These are phyloP conservation scores for Neolentinus lepideus DNA, from an alignment of 1,284 basidiomycete species.

Conservation along the genomic window DNA sequence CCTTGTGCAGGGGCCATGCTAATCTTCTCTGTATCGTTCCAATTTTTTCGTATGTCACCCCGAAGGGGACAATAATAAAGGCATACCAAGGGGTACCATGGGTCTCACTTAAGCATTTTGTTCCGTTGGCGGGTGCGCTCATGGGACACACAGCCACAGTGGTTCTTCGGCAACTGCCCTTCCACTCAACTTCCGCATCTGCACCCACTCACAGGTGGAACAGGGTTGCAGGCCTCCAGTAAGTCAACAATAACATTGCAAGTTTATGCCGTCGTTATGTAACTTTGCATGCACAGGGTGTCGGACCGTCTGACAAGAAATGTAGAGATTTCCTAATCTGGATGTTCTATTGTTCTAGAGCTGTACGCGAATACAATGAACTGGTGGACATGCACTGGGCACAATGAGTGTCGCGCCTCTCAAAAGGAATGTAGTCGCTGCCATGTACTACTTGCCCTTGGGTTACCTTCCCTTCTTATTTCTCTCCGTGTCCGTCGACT, in stretches of 20 bases:
- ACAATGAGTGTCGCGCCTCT: not conserved
- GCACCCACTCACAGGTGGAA: too few species aligned
- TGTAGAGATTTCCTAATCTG: not conserved
- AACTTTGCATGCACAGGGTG: too few species aligned
- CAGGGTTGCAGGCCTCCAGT: too few species aligned
- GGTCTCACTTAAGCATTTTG: not conserved
- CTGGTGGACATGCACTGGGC: not conserved
- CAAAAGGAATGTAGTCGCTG: not conserved
- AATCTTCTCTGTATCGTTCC: conserved; percentile 4
- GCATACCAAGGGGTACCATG: not conserved
- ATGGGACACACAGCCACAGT: not conserved
- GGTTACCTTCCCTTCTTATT: conserved; percentile 15
- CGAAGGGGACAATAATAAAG: not conserved
- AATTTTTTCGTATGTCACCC: conserved; percentile 4
- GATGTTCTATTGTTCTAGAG: not conserved
- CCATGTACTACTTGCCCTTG: not conserved
- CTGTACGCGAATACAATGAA: not conserved
- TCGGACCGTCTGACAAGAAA: too few species aligned
- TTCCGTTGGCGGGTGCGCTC: not conserved
- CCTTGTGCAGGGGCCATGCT: conserved; percentile 4
- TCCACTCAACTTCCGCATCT: too few species aligned
- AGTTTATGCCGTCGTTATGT: too few species aligned
- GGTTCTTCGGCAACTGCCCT: too few species aligned
- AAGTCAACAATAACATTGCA: too few species aligned
- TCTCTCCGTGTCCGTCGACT: conserved; percentile 18